Evolutionary conservation across 306 rosid genomes (phyloP).

Genomic region (Aeschynomene evenia): DNA sequence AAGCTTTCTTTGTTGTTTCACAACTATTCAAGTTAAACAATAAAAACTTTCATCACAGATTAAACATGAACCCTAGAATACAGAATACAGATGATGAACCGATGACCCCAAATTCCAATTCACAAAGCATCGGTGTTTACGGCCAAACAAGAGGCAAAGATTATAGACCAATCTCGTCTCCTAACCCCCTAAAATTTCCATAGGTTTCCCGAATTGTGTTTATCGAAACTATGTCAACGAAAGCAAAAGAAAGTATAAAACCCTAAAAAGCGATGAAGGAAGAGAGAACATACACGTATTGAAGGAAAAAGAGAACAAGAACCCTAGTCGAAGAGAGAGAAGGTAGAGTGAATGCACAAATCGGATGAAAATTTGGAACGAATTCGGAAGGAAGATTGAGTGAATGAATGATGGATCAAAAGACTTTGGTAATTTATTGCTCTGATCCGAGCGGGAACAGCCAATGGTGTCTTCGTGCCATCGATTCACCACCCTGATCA

Average conservation of each 20-base stretch:
- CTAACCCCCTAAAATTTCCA: background rate
- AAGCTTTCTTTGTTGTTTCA: background rate
- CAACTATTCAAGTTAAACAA: background rate
- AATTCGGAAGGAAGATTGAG: background rate
- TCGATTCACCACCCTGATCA: background rate
- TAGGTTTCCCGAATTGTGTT: background rate
- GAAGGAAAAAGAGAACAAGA: background rate
- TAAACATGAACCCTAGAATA: background rate
- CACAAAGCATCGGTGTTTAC: background rate
- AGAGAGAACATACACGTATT: background rate
- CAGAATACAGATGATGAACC: background rate
- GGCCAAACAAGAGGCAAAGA: background rate
- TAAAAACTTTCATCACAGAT: background rate
- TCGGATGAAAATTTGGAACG: background rate
- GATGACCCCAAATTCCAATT: background rate
- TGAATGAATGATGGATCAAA: background rate
- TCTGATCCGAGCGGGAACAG: background rate
- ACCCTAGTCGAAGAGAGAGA: background rate
- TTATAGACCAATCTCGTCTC: background rate
- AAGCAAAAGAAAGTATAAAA: slow-evolving; percentile 7
- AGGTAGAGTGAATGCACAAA: background rate
- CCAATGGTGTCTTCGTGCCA: background rate
- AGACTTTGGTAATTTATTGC: background rate
- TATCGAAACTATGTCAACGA: background rate
- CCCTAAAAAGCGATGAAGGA: slow-evolving; percentile 13